Evolutionary conservation across 805 yeast species (phyloP).

Genomic region (Metschnikowia amazonensis): DNA sequence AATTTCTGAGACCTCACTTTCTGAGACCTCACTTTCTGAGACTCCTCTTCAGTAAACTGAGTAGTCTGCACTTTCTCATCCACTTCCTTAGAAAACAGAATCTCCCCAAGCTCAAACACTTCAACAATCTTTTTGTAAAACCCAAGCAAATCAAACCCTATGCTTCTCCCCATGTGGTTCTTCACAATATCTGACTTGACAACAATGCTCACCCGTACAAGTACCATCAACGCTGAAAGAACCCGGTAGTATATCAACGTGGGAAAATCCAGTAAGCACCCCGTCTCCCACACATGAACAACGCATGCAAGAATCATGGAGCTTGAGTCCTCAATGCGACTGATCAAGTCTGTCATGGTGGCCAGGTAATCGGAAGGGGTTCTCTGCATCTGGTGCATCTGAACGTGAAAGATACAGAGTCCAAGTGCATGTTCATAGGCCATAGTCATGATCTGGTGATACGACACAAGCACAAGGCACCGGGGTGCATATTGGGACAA

Average conservation of each 20-base stretch:
- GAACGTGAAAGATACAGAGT: conserved; percentile 2
- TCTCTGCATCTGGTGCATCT: conserved; percentile 1
- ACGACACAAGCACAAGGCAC: conserved; percentile 28
- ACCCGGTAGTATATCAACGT: conserved; percentile 53
- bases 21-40: no score
- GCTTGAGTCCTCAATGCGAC: conserved; percentile 42
- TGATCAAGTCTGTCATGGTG: conserved; percentile 15
- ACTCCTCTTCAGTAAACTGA: no score
- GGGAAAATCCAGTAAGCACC: conserved; percentile 40
- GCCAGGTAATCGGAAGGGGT: neutral
- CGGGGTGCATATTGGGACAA: neutral
- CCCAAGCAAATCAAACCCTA: no score
- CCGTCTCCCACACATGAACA: conserved; percentile 30
- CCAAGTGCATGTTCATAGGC: conserved; percentile 41
- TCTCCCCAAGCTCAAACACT: conserved; percentile 4
- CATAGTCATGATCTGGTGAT: conserved; percentile 48
- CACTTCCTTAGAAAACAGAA: no score
- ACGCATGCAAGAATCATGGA: conserved; percentile 46
- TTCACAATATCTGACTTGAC: conserved; percentile 31
- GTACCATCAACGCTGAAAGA: conserved; percentile 47
- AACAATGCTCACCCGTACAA: conserved; percentile 44
- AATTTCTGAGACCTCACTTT: no score
- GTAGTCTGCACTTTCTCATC: no score
- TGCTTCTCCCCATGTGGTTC: conserved; percentile 3
- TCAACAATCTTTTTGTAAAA: conserved; percentile 6